Conservation (phyloP, 176 grass and related monocot species). For the Juncus effusus region DNA sequence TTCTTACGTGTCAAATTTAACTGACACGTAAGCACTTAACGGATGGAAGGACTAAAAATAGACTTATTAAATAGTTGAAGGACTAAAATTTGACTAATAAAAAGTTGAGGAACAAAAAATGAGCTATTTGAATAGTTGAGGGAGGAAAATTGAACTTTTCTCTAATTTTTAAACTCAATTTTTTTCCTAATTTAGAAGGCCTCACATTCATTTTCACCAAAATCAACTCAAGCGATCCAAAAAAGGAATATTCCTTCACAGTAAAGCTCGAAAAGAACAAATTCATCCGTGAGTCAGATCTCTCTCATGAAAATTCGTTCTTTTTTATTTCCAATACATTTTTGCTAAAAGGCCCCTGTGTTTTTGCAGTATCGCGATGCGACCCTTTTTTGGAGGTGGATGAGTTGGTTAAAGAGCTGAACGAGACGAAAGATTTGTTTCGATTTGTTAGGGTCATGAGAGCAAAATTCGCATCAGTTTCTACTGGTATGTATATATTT, state of each 20-base stretch:
- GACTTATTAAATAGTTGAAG: no score
- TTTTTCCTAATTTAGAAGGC: constrained; percentile 33
- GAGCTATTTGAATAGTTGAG: no score
- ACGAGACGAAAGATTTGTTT: constrained; percentile 69
- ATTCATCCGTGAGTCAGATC: constrained; percentile 59
- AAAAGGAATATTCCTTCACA: constrained; percentile 64
- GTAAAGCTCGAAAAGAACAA: constrained; percentile 57
- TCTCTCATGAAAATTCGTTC: constrained; percentile 9
- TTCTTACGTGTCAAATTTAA: no score
- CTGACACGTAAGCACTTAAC: no score
- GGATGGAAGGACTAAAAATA: no score
- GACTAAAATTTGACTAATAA: no score
- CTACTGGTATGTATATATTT: constrained; percentile 42
- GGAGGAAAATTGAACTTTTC: neutral
- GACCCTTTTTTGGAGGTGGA: constrained; percentile 49
- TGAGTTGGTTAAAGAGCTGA: constrained; percentile 66
- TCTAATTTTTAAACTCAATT: neutral
- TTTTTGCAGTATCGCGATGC: constrained; percentile 57
- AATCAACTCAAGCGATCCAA: constrained; percentile 48
- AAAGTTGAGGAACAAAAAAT: no score
- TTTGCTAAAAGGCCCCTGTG: neutral
- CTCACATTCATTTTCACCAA: constrained; percentile 84
- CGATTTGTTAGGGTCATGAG: constrained; percentile 81
- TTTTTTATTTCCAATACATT: neutral
- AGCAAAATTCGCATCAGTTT: constrained; percentile 54